Percentiles rank a stretch among this genome's conserved stretches.
Conservation (phyloP, 2,329 filamentous ascomycete genomes). For the Aspergillus fumigatus region DNA sequence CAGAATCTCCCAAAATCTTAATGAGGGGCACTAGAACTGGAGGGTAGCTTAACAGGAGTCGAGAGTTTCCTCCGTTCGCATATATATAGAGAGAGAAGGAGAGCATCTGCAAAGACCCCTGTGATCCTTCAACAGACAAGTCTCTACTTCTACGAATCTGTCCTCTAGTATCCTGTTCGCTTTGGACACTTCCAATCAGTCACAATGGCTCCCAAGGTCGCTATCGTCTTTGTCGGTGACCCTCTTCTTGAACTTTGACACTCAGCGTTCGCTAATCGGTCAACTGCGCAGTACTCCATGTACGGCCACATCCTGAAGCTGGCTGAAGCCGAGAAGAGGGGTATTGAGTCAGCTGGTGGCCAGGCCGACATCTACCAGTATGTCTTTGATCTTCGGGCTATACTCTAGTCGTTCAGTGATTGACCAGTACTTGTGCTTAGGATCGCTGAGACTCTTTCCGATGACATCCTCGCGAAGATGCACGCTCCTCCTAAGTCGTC, state of each 20-base stretch:
- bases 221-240: constrained; percentile 75
- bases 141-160: background rate
- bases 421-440: constrained; percentile 36
- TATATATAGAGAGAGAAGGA: too few relatives aligned
- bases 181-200: constrained; percentile 10
- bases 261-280: constrained; percentile 5
- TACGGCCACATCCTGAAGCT: constrained; percentile 84
- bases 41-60: background rate
- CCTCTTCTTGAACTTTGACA: constrained; percentile 10
- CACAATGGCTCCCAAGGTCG: constrained; percentile 84
- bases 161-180: constrained; percentile 1
- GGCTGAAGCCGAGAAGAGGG: constrained; percentile 85
- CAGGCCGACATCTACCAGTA: constrained; percentile 77
- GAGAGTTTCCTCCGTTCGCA: background rate
- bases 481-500: constrained; percentile 72
- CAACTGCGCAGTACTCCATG: constrained; percentile 69
- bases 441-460: constrained; percentile 77
- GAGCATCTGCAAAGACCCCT: background rate
- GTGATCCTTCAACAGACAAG: background rate
- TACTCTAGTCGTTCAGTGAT: background rate
- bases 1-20: background rate
- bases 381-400: constrained; percentile 18
- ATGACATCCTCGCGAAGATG: constrained; percentile 87
- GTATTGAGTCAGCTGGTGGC: constrained; percentile 83
- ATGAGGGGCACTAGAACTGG: background rate